phyloP scores from a whole-genome alignment of 2,329 filamentous ascomycete genomes.

The Byssothecium circinans region DNA sequence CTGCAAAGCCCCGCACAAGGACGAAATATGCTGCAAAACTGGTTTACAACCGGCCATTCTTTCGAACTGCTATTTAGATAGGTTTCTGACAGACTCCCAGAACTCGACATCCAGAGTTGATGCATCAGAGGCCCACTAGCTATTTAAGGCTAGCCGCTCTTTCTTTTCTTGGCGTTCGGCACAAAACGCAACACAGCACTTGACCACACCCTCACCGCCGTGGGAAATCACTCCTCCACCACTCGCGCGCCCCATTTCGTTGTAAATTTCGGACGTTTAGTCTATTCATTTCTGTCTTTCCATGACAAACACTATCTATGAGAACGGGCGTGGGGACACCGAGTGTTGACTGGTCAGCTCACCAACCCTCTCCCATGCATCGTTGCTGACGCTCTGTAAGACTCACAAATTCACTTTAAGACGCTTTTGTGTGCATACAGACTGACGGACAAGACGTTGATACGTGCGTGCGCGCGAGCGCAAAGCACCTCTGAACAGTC shows the following conservation, averaged over 20 bases:
- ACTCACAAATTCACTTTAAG: conserved; percentile 8
- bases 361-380: conserved; percentile 10
- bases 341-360: conserved; percentile 14
- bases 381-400: conserved; percentile 22
- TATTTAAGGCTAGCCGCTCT: background rate
- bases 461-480: conserved; percentile 14
- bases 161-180: background rate
- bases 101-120: no score
- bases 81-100: no score
- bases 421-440: conserved; percentile 8
- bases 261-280: background rate
- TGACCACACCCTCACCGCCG: conserved; percentile 16
- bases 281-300: background rate
- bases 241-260: background rate
- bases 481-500: conserved; percentile 16
- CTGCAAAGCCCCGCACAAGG: no score
- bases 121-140: no score
- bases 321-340: background rate
- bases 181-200: conserved; percentile 3
- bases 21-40: no score
- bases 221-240: conserved; percentile 2
- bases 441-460: conserved; percentile 7
- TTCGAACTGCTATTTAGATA: no score
- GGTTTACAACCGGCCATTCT: no score
- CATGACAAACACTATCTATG: conserved; percentile 3